These are phyloP conservation scores for Penicillium expansum DNA, from an alignment of 2,329 filamentous ascomycete species.

Conservation along the genomic window DNA sequence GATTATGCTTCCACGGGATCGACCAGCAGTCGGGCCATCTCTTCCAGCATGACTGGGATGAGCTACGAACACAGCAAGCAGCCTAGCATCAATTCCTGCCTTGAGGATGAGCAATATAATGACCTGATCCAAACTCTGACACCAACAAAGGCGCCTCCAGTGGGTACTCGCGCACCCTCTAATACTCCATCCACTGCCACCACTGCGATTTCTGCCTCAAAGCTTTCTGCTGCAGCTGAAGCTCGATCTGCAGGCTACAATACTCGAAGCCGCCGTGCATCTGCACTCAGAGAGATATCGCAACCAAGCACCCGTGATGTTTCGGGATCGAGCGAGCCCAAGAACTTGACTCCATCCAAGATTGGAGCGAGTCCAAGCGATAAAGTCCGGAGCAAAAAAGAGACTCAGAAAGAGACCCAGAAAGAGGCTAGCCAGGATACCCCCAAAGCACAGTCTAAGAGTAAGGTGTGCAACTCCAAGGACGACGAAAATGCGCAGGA, in stretches of 20 bases:
- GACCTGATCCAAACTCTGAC: slow-evolving; percentile 40
- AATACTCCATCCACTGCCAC: slow-evolving; percentile 30
- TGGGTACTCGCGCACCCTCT: slow-evolving; percentile 31
- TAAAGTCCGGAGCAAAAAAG: slow-evolving; percentile 35
- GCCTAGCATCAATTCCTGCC: slow-evolving; percentile 32
- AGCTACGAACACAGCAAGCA: slow-evolving; percentile 45
- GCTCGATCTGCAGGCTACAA: slow-evolving; percentile 28
- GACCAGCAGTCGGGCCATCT: slow-evolving; percentile 41
- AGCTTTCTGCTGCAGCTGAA: slow-evolving; percentile 31
- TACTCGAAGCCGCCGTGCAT: slow-evolving; percentile 19
- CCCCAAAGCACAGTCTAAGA: slow-evolving; percentile 7
- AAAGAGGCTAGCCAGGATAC: slow-evolving; percentile 26
- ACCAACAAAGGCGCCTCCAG: slow-evolving; percentile 29
- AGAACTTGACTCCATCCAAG: slow-evolving; percentile 20
- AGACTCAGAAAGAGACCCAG: slow-evolving; percentile 30
- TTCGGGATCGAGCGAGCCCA: slow-evolving; percentile 35
- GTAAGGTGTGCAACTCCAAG: slow-evolving; percentile 1
- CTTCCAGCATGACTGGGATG: slow-evolving; percentile 39
- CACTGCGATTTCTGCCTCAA: slow-evolving; percentile 20
- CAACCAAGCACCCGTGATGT: slow-evolving; percentile 30
- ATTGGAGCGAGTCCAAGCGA: slow-evolving; percentile 34
- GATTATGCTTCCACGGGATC: slow-evolving; percentile 45
- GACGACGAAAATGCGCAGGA: neutral
- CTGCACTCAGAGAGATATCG: slow-evolving; percentile 30
- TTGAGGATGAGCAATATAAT: slow-evolving; percentile 39